phyloP scores from a whole-genome alignment of 495 filamentous ascomycete genomes.

The Bombardia bombarda region DNA sequence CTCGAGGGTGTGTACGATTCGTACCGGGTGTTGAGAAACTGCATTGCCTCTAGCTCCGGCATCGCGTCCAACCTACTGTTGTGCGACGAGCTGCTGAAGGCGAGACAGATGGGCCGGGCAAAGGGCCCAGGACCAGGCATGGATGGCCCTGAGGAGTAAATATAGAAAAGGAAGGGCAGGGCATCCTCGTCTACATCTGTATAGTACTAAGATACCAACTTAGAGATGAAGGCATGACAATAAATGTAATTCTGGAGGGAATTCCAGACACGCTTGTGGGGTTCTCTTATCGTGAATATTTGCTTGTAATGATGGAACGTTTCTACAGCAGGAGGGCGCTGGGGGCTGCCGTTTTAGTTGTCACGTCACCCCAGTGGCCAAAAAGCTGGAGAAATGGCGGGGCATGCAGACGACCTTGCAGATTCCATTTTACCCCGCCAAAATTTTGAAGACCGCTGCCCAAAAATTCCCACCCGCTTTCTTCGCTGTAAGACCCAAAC shows the following conservation, averaged over 20 bases:
- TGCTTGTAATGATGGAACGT: too few relatives aligned
- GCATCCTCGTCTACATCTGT: slow-evolving; percentile 12
- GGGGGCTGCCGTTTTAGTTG: not conserved
- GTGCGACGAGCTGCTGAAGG: slow-evolving; percentile 96
- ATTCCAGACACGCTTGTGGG: too few relatives aligned
- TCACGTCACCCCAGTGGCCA: not conserved
- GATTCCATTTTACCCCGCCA: slow-evolving; percentile 33
- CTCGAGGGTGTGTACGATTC: slow-evolving; percentile 92
- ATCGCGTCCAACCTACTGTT: slow-evolving; percentile 94
- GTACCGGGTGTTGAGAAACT: slow-evolving; percentile 89
- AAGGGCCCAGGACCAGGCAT: slow-evolving; percentile 45
- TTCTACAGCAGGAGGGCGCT: too few relatives aligned
- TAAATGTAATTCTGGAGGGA: not conserved
- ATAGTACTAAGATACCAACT: slow-evolving; percentile 27
- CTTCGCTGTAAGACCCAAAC: not conserved
- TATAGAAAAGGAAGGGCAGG: slow-evolving; percentile 4
- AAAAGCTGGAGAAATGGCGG: slow-evolving; percentile 10
- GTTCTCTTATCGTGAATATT: too few relatives aligned
- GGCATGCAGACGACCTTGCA: slow-evolving; percentile 13
- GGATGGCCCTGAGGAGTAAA: slow-evolving; percentile 44
- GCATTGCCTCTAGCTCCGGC: slow-evolving; percentile 84
- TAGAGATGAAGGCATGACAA: slow-evolving; percentile 1
- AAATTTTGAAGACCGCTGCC: slow-evolving; percentile 22
- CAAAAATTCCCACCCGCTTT: slow-evolving; percentile 7
- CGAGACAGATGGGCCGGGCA: slow-evolving; percentile 75